These are phyloP conservation scores for Orbilia ellipsospora DNA, from an alignment of 2,329 filamentous ascomycete species.

Conservation along the genomic window DNA sequence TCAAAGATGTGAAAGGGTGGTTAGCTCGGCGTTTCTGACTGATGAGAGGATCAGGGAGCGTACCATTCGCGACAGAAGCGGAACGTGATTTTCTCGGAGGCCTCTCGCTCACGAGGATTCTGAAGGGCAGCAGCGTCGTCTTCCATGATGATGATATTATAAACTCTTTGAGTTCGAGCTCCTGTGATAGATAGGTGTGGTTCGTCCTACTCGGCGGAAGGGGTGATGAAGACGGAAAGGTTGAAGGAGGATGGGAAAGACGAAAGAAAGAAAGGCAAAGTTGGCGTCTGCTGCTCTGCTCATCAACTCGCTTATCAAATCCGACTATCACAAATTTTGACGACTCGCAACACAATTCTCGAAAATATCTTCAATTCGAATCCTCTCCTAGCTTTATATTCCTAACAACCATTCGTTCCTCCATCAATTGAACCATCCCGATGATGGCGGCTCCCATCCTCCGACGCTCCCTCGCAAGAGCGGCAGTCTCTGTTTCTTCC, in stretches of 20 bases:
- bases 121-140: slow-evolving; percentile 49
- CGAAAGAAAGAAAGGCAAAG: background rate
- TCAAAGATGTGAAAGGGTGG: background rate
- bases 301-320: slow-evolving; percentile 39
- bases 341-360: slow-evolving; percentile 39
- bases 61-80: slow-evolving; percentile 97
- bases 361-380: slow-evolving; percentile 1
- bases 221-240: background rate
- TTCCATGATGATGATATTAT: slow-evolving; percentile 28
- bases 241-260: slow-evolving; percentile 1
- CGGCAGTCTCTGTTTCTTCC: slow-evolving; percentile 20
- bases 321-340: slow-evolving; percentile 49
- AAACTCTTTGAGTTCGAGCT: slow-evolving; percentile 11
- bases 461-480: slow-evolving; percentile 48
- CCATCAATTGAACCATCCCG: slow-evolving; percentile 17
- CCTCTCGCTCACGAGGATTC: slow-evolving; percentile 53
- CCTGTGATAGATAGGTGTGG: slow-evolving; percentile 54
- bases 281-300: slow-evolving; percentile 1
- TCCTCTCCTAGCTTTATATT: background rate
- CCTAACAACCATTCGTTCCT: background rate
- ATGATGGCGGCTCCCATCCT: slow-evolving; percentile 51
- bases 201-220: background rate
- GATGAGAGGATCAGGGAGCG: slow-evolving; percentile 56
- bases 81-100: slow-evolving; percentile 84
- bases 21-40: slow-evolving; percentile 54